Conservation (phyloP, 805 yeast genomes). For the Kurtzmaniella fragi region DNA sequence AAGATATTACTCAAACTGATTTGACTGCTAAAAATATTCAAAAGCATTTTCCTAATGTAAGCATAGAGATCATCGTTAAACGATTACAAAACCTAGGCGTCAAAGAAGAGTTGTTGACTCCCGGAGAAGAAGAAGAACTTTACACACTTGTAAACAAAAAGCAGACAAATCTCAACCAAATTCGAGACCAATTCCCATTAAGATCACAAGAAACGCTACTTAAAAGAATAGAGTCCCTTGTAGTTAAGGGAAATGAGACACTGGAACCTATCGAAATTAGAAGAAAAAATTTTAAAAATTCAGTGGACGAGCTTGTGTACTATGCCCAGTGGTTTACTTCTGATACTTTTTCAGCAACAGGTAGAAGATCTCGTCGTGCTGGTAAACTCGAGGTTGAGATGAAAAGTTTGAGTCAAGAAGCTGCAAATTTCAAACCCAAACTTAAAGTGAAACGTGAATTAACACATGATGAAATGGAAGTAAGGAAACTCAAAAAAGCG, state of each 20-base stretch:
- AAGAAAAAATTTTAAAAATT: constrained; percentile 1
- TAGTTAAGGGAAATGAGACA: not conserved
- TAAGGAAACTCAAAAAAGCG: constrained; percentile 5
- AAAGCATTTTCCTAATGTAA: not conserved
- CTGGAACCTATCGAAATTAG: not conserved
- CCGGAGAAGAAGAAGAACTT: not conserved
- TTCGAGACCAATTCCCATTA: not conserved
- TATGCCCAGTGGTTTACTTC: constrained; percentile 36
- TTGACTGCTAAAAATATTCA: not conserved
- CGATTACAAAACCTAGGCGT: not conserved
- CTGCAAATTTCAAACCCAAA: constrained; percentile 3
- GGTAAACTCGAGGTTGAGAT: constrained; percentile 6
- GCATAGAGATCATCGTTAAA: not conserved
- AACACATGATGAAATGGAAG: constrained; percentile 12
- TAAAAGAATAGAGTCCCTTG: not conserved
- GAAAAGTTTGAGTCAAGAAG: constrained; percentile 11
- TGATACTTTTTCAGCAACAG: constrained; percentile 9
- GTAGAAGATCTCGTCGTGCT: constrained; percentile 9
- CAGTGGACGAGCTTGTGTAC: constrained; percentile 26
- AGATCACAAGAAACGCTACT: not conserved
- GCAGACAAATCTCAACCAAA: not conserved
- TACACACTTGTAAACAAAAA: not conserved
- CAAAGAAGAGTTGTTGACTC: not conserved
- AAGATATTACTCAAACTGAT: not conserved
- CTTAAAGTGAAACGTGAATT: constrained; percentile 6